phyloP scores from a whole-genome alignment of 2,329 filamentous ascomycete genomes.

The Ascosphaera apis region DNA sequence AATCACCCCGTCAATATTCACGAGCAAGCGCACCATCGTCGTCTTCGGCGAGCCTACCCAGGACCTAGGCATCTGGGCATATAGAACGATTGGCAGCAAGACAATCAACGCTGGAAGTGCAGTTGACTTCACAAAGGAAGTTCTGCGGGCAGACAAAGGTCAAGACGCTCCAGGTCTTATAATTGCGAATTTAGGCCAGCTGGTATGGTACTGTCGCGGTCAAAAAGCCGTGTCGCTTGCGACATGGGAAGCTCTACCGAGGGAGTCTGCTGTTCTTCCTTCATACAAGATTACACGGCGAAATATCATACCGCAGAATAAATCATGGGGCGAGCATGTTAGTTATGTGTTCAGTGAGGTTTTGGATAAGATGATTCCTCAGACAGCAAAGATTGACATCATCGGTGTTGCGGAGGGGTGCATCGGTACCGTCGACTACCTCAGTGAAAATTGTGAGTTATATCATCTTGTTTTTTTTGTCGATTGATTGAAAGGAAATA shows the following conservation, averaged over 20 bases:
- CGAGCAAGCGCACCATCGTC: slow-evolving; percentile 42
- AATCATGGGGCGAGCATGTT: slow-evolving; percentile 36
- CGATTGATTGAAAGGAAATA: neutral
- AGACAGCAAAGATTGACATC: slow-evolving; percentile 39
- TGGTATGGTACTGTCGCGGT: slow-evolving; percentile 49
- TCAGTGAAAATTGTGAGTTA: slow-evolving; percentile 31
- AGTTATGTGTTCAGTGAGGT: slow-evolving; percentile 42
- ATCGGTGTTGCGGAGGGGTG: slow-evolving; percentile 48
- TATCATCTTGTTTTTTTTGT: neutral
- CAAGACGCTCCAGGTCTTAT: slow-evolving; percentile 33
- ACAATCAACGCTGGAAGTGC: slow-evolving; percentile 50
- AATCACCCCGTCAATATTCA: slow-evolving; percentile 30
- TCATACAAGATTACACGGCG: slow-evolving; percentile 27
- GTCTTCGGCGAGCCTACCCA: slow-evolving; percentile 50
- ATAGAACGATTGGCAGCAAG: slow-evolving; percentile 39
- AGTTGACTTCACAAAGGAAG: slow-evolving; percentile 34
- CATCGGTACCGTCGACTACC: slow-evolving; percentile 31
- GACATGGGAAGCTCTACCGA: slow-evolving; percentile 35
- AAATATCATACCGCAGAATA: slow-evolving; percentile 42
- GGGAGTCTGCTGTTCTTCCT: slow-evolving; percentile 37
- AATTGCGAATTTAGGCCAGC: slow-evolving; percentile 55
- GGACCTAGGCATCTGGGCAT: slow-evolving; percentile 52
- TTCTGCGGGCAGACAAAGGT: slow-evolving; percentile 13
- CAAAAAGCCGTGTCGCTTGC: slow-evolving; percentile 34
- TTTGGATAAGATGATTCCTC: slow-evolving; percentile 25